Evolutionary conservation across 2,329 filamentous ascomycete genomes (phyloP).

Genomic region (Aspergillus calidoustus): DNA sequence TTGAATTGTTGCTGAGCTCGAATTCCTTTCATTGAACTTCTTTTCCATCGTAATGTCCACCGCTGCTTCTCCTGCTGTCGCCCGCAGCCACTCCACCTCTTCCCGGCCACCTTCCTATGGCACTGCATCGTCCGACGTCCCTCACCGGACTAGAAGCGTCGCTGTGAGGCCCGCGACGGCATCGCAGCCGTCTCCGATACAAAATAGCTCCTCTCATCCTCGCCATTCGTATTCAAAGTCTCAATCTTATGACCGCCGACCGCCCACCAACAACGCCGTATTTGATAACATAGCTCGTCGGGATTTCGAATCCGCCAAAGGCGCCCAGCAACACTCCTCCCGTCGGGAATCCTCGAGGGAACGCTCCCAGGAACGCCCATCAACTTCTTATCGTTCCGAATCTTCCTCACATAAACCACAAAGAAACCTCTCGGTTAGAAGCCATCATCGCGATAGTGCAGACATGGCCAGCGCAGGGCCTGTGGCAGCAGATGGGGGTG

Average conservation of each 20-base stretch:
- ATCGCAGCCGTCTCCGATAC: conserved; percentile 40
- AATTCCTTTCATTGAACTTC: conserved; percentile 9
- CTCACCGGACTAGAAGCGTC: conserved; percentile 53
- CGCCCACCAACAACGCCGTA: conserved; percentile 51
- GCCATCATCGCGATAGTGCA: conserved; percentile 48
- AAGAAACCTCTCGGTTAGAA: conserved; percentile 45
- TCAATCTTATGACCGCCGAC: conserved; percentile 51
- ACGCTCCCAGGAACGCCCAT: conserved; percentile 50
- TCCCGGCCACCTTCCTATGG: conserved; percentile 50
- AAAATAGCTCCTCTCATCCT: conserved; percentile 33
- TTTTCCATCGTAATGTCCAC: conserved; percentile 47
- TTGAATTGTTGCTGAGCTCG: conserved; percentile 19
- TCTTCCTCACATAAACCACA: conserved; percentile 53
- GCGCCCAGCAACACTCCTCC: conserved; percentile 61
- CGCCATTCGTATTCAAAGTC: conserved; percentile 45
- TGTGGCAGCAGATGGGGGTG: conserved; percentile 57
- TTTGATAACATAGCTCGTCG: conserved; percentile 63
- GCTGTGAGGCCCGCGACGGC: conserved; percentile 47
- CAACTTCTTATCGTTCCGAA: conserved; percentile 57
- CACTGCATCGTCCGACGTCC: conserved; percentile 46
- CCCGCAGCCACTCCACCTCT: conserved; percentile 56
- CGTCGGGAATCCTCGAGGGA: conserved; percentile 70
- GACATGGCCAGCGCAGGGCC: conserved; percentile 55
- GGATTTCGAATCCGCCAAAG: conserved; percentile 74
- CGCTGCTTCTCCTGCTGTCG: conserved; percentile 51